Conservation (phyloP, 768 basidiomycete species). For the Scleroderma citrinum region DNA sequence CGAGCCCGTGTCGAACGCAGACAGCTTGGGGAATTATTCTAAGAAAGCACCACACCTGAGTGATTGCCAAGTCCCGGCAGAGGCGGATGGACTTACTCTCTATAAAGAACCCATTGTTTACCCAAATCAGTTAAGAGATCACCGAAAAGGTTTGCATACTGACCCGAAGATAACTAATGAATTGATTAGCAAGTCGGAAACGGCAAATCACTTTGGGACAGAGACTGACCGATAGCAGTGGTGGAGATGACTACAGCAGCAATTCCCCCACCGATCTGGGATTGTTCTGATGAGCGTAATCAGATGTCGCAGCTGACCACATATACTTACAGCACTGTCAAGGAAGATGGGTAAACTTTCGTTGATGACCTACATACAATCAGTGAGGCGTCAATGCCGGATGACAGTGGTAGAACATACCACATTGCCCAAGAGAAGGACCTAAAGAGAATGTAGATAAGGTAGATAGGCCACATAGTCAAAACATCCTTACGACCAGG, state of each 20-base stretch:
- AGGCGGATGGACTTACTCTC: conserved; percentile 30
- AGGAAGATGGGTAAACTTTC: conserved; percentile 82
- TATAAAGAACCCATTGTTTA: conserved; percentile 9
- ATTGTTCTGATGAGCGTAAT: not conserved
- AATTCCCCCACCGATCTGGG: conserved; percentile 60
- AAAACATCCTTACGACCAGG: conserved; percentile 57
- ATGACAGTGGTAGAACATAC: conserved; percentile 34
- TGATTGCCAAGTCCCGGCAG: not conserved
- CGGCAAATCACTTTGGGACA: not conserved
- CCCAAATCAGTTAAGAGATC: not conserved
- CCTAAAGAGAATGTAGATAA: conserved; percentile 35
- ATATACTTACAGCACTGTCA: conserved; percentile 51
- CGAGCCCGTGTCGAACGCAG: conserved; percentile 71
- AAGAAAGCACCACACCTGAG: not conserved
- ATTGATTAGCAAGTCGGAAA: conserved; percentile 2
- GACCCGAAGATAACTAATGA: conserved; percentile 78
- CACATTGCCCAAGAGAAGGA: conserved; percentile 85
- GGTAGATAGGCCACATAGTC: not conserved
- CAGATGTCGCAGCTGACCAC: not conserved
- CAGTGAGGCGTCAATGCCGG: not conserved
- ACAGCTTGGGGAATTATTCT: conserved; percentile 69
- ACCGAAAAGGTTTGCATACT: conserved; percentile 11
- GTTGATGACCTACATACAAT: conserved; percentile 59
- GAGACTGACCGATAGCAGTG: conserved; percentile 42
- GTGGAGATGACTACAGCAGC: conserved; percentile 78